phyloP scores from a whole-genome alignment of 176 grass and related monocot species.

The Carex pumila region DNA sequence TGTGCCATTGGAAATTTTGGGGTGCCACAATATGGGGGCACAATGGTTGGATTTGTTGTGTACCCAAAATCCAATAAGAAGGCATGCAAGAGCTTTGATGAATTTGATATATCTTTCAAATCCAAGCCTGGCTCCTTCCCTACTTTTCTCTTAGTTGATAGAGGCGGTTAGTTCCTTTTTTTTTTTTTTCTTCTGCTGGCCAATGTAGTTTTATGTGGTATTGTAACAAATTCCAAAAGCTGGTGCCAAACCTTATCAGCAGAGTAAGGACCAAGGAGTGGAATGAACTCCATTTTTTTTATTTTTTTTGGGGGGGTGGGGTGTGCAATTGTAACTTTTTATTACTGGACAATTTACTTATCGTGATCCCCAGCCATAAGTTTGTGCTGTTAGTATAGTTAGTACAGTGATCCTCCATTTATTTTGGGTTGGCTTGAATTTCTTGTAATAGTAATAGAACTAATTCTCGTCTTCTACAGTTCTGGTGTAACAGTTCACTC shows the following conservation, averaged over 20 bases:
- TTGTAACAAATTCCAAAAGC: background rate
- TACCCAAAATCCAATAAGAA: slow-evolving; percentile 83
- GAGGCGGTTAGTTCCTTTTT: slow-evolving; percentile 58
- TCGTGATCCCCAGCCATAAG: background rate
- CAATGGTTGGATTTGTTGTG: slow-evolving; percentile 78
- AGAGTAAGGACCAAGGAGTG: background rate
- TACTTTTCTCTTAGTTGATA: slow-evolving; percentile 76
- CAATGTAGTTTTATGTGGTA: background rate
- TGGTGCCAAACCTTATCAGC: background rate
- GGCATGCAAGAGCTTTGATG: slow-evolving; percentile 70
- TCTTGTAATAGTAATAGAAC: background rate
- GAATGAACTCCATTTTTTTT: background rate
- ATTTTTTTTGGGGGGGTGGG: background rate
- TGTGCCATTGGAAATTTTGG: slow-evolving; percentile 95
- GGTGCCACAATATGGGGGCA: slow-evolving; percentile 84
- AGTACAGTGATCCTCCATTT: background rate
- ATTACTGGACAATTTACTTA: background rate
- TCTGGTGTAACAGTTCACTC: background rate
- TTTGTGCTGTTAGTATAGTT: background rate
- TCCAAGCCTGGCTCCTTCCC: slow-evolving; percentile 67
- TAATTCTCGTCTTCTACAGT: background rate
- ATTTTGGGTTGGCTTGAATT: background rate
- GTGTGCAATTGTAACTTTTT: background rate
- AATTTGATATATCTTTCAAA: slow-evolving; percentile 85
- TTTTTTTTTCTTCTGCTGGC: background rate